A percentile compares a stretch with the other conserved stretches of the same genome.
Conservation (phyloP, 2,329 filamentous ascomycete genomes). For the Phyllosticta citriasiana region DNA sequence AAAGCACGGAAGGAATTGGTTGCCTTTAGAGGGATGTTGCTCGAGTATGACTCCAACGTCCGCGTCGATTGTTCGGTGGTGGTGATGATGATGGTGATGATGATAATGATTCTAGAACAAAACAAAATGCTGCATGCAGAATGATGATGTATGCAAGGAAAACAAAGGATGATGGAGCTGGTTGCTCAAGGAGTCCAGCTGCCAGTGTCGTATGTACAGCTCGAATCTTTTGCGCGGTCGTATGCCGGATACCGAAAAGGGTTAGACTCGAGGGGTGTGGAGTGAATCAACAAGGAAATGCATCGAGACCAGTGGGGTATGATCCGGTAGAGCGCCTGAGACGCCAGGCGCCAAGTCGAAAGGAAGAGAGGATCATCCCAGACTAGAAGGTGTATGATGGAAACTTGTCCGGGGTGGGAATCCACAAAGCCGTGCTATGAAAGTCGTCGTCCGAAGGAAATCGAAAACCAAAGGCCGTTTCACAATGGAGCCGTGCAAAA, state of each 20-base stretch:
- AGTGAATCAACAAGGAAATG: slow-evolving; percentile 8
- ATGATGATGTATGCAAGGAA: slow-evolving; percentile 1
- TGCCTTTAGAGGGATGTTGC: neutral
- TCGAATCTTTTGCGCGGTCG: neutral
- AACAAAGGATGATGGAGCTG: neutral
- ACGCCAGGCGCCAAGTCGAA: slow-evolving; percentile 4
- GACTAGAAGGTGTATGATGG: slow-evolving; percentile 4
- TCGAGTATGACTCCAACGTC: neutral
- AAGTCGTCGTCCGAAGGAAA: slow-evolving; percentile 8
- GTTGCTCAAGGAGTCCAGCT: neutral
- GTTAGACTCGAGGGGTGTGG: neutral
- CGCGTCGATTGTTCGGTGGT: neutral
- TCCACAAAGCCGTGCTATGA: slow-evolving; percentile 2
- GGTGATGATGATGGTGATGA: neutral
- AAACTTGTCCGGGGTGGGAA: neutral
- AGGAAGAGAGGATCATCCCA: slow-evolving; percentile 10
- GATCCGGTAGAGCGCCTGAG: slow-evolving; percentile 4
- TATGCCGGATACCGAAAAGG: neutral
- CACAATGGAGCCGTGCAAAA: slow-evolving; percentile 25
- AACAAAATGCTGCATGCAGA: neutral
- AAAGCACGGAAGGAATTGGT: neutral
- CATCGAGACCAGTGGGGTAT: slow-evolving; percentile 7
- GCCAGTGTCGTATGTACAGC: slow-evolving; percentile 6
- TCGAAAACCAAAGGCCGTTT: slow-evolving; percentile 12
- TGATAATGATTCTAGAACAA: neutral